A percentile compares a stretch with the other conserved stretches of the same genome.
These are phyloP conservation scores for Kurtzmaniella natalensis DNA, from an alignment of 1,139 yeast species.

Conservation along the genomic window DNA sequence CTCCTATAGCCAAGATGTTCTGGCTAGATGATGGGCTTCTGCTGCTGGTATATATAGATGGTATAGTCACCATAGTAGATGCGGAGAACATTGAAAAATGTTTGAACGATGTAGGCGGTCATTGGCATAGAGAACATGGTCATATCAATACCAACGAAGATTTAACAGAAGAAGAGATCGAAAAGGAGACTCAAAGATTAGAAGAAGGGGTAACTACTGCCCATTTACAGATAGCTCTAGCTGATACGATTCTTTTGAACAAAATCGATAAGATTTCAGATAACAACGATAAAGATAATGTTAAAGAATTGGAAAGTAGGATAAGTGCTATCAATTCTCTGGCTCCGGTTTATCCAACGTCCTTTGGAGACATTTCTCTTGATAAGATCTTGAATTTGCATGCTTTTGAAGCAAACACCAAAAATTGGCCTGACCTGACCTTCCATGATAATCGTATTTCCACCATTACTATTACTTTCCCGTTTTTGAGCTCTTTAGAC, in stretches of 20 bases:
- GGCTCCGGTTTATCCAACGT: constrained; percentile 65
- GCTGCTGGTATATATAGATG: constrained; percentile 84
- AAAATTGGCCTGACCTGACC: constrained; percentile 14
- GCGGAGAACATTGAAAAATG: constrained; percentile 62
- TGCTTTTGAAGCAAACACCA: constrained; percentile 59
- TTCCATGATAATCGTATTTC: constrained; percentile 54
- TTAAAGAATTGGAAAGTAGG: constrained; percentile 19
- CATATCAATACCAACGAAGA: constrained; percentile 22
- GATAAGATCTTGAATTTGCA: constrained; percentile 67
- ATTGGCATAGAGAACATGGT: constrained; percentile 42
- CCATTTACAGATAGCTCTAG: constrained; percentile 83
- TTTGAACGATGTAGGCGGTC: constrained; percentile 67
- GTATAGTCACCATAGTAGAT: constrained; percentile 90
- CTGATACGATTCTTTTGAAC: constrained; percentile 76
- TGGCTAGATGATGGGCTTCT: constrained; percentile 92
- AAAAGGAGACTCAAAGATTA: constrained; percentile 25
- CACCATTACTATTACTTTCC: constrained; percentile 57
- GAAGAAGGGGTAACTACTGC: constrained; percentile 71
- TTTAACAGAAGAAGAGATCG: constrained; percentile 28
- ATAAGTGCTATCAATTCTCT: constrained; percentile 59
- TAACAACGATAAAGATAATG: constrained; percentile 18
- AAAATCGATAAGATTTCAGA: constrained; percentile 54
- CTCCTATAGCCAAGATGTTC: constrained; percentile 93
- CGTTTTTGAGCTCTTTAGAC: constrained; percentile 27
- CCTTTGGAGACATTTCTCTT: constrained; percentile 64